Base-by-base conservation (phyloP, 2,329 filamentous ascomycete genomes). In the Phialocephala sp. region DNA sequence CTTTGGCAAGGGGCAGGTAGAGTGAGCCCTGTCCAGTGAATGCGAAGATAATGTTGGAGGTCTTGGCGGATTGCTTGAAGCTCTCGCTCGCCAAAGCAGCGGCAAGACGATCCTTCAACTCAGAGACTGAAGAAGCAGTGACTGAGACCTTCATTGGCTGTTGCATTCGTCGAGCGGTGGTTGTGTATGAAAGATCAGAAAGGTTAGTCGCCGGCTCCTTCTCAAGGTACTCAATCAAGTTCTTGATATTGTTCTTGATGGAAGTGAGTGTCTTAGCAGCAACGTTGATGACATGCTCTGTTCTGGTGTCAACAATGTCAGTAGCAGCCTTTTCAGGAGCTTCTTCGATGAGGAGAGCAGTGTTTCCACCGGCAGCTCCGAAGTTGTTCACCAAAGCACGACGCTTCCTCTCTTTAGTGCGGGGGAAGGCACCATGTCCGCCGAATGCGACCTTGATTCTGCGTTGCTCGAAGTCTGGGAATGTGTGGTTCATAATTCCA, bases 61-160 rank as follows among this genome's bases (percentile, higher is more conserved):
- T 56, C 20, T 36, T 39, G 2, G 54, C 9, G 3, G 36, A 36
- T 56, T 36, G 54, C n/a, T 56, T 56, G 54, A 36, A 39, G 36
- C 32, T 41, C 22, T 62, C 50, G 36, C 37, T 62, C n/a, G 50
- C 22, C 18, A 45, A 37, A 35, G 36, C 50, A 14, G 60, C 36
- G 8, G 56, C 43, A 18, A 65, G 32, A 9, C 78, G 77, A 47
- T 76, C 80, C 72, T 87, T 83, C 45, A 84, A 76, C 87, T 88
- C 66, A 80, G 35, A 14, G n/a, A 59, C 18, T 59, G 77, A 76
- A 3, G 75, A 74, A 0, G 79, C 82, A 4, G 79, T 73, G 55
- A 84, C 79, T 45, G 80, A 82, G 73, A 85, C 79, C 12, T 85
- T 82, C 78, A 58, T 57, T 70, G 81, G 79, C 75, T 87, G 83